Percentiles rank a stretch among this genome's conserved stretches.
Conservation (phyloP, 345 rosid genomes). For the Carallia brachiata region DNA sequence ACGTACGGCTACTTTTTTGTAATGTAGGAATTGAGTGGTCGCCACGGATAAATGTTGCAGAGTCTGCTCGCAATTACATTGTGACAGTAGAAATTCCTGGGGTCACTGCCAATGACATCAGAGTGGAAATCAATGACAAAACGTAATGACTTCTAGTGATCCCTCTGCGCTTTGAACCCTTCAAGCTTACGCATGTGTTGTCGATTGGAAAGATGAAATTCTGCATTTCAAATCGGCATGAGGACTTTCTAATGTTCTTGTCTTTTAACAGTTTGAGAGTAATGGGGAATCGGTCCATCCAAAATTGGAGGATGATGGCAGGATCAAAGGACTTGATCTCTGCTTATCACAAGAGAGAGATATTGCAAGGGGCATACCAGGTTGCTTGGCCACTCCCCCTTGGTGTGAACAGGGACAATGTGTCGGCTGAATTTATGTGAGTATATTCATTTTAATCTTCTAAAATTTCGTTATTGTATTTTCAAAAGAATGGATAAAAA, state of each 20-base stretch:
- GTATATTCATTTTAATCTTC: constrained; percentile 10
- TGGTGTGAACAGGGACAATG: constrained; percentile 50
- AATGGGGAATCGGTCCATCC: constrained; percentile 43
- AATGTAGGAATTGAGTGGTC: constrained; percentile 54
- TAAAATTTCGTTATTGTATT: background rate
- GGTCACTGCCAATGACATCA: constrained; percentile 52
- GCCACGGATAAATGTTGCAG: constrained; percentile 64
- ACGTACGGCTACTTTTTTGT: background rate
- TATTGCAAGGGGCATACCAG: constrained; percentile 54
- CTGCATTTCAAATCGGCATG: background rate
- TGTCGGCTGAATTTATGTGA: constrained; percentile 79
- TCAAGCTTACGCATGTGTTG: too few species aligned
- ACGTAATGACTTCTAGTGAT: constrained; percentile 29
- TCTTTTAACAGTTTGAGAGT: constrained; percentile 50
- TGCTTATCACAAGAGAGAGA: constrained; percentile 55
- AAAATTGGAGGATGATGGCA: constrained; percentile 25
- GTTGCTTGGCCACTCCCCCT: constrained; percentile 68
- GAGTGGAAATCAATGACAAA: constrained; percentile 66
- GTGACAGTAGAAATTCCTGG: constrained; percentile 73
- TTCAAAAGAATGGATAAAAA: too few species aligned
- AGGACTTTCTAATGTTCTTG: background rate
- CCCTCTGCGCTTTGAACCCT: too few species aligned
- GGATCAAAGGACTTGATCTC: constrained; percentile 30
- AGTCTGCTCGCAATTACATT: constrained; percentile 44
- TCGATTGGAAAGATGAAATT: too few species aligned